Conservation (phyloP, 2,329 filamentous ascomycete genomes). For the Gremmenia infestans region DNA sequence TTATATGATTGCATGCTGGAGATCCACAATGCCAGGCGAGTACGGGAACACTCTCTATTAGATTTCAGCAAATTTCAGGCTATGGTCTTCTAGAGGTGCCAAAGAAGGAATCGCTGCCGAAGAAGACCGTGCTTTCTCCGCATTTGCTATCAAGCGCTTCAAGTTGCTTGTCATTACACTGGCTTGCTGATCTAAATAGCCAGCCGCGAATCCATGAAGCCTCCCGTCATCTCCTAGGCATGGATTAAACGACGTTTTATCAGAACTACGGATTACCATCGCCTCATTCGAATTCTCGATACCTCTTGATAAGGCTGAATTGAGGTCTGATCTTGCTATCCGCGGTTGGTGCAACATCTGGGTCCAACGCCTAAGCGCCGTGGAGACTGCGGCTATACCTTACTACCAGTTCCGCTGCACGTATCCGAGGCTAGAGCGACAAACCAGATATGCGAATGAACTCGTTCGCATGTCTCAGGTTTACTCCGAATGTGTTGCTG, state of each 20-base stretch:
- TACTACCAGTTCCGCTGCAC: constrained; percentile 13
- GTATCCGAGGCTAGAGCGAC: constrained; percentile 11
- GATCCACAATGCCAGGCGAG: constrained; percentile 1
- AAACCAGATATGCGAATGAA: constrained; percentile 18
- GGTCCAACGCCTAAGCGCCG: constrained; percentile 5
- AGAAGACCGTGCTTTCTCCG: constrained; percentile 8
- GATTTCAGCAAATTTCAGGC: not conserved
- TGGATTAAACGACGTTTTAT: not conserved
- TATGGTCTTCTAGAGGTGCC: constrained; percentile 14
- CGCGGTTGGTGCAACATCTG: not conserved
- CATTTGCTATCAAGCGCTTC: constrained; percentile 16
- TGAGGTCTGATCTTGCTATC: constrained; percentile 7
- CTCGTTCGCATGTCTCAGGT: constrained; percentile 19
- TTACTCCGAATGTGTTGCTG: constrained; percentile 8
- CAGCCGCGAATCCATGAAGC: constrained; percentile 5
- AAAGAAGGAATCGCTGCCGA: constrained; percentile 21
- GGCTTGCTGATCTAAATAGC: constrained; percentile 3
- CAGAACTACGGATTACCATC: not conserved
- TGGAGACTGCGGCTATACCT: constrained; percentile 10
- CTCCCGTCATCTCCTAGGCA: constrained; percentile 11
- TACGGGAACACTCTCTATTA: constrained; percentile 2
- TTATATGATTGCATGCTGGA: constrained; percentile 4
- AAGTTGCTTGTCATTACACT: constrained; percentile 16
- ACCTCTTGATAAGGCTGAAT: not conserved
- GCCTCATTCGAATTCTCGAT: not conserved